Conservation (phyloP, 1,284 basidiomycete genomes). For the Porogramme epimiltina region DNA sequence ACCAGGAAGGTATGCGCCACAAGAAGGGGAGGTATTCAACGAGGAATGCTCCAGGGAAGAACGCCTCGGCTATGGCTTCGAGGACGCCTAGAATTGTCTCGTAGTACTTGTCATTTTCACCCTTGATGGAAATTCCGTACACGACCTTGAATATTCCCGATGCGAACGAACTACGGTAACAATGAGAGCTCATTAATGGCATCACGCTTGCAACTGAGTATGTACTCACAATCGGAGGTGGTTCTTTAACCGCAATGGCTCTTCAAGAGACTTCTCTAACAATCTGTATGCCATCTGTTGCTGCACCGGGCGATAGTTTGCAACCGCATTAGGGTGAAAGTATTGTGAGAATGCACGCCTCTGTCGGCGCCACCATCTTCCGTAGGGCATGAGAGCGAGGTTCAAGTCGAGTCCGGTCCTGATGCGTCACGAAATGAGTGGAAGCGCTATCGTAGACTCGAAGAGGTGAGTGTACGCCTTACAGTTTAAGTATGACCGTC, state of each 20-base stretch:
- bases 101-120: slow-evolving; percentile 3
- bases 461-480: no score
- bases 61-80: not conserved
- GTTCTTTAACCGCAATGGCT: not conserved
- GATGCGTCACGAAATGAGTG: no score
- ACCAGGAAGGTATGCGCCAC: slow-evolving; percentile 20
- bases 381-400: no score
- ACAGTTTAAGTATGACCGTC: no score
- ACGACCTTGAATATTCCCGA: slow-evolving; percentile 12
- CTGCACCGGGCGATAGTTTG: not conserved
- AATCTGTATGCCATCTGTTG: not conserved
- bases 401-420: no score
- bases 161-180: slow-evolving; percentile 2
- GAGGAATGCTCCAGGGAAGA: slow-evolving; percentile 2
- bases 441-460: no score
- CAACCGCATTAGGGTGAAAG: not conserved
- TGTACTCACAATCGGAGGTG: slow-evolving; percentile 6
- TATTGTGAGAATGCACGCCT: slow-evolving; percentile 5
- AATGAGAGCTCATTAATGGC: no score
- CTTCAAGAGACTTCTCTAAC: not conserved
- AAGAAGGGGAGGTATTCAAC: slow-evolving; percentile 24
- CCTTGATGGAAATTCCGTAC: slow-evolving; percentile 14
- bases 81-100: not conserved
- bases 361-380: not conserved
- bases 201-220: not conserved